These are phyloP conservation scores for Wickerhamiella pararugosa DNA, from an alignment of 1,139 yeast genomes.

Conservation along the genomic window DNA sequence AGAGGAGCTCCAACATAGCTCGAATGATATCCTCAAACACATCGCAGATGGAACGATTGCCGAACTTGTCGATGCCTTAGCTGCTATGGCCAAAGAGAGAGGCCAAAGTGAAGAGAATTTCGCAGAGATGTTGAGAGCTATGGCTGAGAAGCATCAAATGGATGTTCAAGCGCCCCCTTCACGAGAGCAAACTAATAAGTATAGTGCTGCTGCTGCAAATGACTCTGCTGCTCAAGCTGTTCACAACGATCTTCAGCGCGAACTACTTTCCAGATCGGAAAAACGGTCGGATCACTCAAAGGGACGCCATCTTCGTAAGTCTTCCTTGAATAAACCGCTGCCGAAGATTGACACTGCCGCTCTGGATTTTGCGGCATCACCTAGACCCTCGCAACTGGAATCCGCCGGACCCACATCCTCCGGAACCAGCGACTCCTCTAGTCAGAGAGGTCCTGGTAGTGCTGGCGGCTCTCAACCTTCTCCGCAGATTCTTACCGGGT, in stretches of 20 bases:
- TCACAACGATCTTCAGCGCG: too few relatives aligned
- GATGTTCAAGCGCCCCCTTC: too few relatives aligned
- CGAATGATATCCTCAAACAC: constrained; percentile 21
- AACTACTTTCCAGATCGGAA: too few relatives aligned
- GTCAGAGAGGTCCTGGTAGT: too few relatives aligned
- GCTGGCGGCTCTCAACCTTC: too few relatives aligned
- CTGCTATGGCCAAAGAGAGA: constrained; percentile 1
- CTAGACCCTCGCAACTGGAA: background rate
- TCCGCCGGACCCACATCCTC: too few relatives aligned
- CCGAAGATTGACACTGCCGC: background rate
- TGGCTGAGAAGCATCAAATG: too few relatives aligned
- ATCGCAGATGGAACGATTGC: constrained; percentile 10
- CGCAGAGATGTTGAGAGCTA: background rate
- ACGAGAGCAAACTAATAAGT: too few relatives aligned
- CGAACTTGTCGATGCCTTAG: constrained; percentile 12
- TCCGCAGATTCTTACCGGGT: too few relatives aligned
- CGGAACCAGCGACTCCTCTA: too few relatives aligned
- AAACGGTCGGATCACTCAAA: background rate
- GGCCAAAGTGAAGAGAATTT: constrained; percentile 2
- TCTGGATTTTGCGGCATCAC: background rate
- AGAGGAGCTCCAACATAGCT: constrained; percentile 20
- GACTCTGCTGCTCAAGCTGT: too few relatives aligned
- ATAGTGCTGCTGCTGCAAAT: too few relatives aligned
- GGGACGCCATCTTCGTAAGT: background rate
- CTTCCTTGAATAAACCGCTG: constrained; percentile 1